phyloP scores from a whole-genome alignment of 495 filamentous ascomycete species.

The Pyrenula aspistea region DNA sequence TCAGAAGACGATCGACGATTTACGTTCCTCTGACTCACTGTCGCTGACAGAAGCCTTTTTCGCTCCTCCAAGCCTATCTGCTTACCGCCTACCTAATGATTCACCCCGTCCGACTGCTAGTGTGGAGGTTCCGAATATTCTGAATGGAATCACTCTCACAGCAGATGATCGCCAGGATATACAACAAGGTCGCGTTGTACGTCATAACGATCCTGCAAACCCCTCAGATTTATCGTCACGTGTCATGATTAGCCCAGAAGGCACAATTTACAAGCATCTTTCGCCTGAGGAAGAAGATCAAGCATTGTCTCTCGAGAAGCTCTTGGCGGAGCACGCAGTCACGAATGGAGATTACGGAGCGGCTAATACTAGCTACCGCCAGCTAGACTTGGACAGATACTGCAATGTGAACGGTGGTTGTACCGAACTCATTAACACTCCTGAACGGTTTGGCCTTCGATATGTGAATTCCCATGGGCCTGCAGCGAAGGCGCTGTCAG shows the following conservation, averaged over 20 bases:
- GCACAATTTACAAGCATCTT: constrained; percentile 65
- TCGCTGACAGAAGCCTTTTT: not conserved
- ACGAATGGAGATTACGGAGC: not conserved
- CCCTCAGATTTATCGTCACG: constrained; percentile 27
- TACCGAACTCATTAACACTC: not conserved
- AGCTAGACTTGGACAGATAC: not conserved
- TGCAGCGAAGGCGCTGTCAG: constrained; percentile 19
- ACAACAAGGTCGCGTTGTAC: constrained; percentile 28
- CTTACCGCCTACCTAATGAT: not conserved
- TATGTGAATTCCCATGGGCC: not conserved
- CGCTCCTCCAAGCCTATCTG: not conserved
- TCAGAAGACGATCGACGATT: not conserved
- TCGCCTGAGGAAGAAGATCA: constrained; percentile 63
- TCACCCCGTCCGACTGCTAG: not conserved
- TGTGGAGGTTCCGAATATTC: not conserved
- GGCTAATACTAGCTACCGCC: not conserved
- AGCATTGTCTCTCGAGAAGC: constrained; percentile 62
- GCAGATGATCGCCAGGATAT: constrained; percentile 30
- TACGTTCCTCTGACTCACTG: not conserved
- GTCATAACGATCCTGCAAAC: constrained; percentile 18
- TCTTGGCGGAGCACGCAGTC: constrained; percentile 25
- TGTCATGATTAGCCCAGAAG: constrained; percentile 65
- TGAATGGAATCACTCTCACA: constrained; percentile 15
- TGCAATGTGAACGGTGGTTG: not conserved
- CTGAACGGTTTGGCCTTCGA: not conserved